Evolutionary conservation across 768 basidiomycete genomes (phyloP).

Genomic region (Trametes cinnabarina): DNA sequence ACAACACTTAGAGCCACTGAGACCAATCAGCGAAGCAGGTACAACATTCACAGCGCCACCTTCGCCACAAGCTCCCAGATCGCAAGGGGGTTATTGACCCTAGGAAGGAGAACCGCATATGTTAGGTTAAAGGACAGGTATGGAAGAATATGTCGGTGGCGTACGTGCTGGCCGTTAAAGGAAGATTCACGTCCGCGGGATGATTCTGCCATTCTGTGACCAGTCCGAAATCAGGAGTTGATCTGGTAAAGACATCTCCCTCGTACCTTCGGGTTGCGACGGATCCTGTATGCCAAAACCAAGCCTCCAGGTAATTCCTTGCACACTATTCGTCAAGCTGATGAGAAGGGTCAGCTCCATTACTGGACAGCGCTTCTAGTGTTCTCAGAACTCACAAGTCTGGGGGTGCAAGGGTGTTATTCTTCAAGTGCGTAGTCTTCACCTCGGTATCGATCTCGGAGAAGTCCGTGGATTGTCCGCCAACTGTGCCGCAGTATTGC

Average conservation of each 20-base stretch:
- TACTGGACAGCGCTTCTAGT: background rate
- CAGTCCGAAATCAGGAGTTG: background rate
- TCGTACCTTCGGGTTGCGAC: constrained; percentile 52
- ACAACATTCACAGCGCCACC: constrained; percentile 18
- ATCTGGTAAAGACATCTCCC: background rate
- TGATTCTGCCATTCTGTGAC: constrained; percentile 57
- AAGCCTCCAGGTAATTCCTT: constrained; percentile 64
- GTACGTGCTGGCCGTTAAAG: constrained; percentile 48
- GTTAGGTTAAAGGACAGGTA: background rate
- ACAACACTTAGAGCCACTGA: no score
- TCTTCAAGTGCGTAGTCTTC: constrained; percentile 56
- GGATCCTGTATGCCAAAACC: constrained; percentile 55
- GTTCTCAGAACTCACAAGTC: constrained; percentile 46
- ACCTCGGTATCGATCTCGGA: constrained; percentile 59
- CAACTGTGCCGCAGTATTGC: constrained; percentile 61
- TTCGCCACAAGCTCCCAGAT: constrained; percentile 53
- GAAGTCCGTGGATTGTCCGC: constrained; percentile 60
- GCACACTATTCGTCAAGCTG: constrained; percentile 54
- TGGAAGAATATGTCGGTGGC: constrained; percentile 25
- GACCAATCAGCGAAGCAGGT: background rate
- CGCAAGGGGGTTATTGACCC: constrained; percentile 54
- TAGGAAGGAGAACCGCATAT: constrained; percentile 22
- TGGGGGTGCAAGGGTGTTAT: constrained; percentile 53
- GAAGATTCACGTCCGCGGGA: constrained; percentile 50
- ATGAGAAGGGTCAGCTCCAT: background rate